Evolutionary conservation across 169 alveolate genomes (phyloP).

Genomic region (Plasmodium chabaudi): DNA sequence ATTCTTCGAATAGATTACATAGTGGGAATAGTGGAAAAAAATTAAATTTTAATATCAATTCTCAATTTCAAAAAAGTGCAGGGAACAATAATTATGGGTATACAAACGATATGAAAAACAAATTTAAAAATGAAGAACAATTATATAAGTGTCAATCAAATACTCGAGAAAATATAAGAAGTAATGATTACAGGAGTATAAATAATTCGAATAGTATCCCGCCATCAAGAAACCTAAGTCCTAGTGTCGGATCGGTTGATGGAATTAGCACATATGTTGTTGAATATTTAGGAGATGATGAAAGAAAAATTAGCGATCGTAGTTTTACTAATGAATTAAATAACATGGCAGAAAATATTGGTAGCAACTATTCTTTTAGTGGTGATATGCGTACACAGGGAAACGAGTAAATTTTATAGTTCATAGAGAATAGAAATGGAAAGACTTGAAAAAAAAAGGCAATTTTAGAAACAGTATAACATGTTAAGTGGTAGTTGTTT

Average conservation of each 20-base stretch:
- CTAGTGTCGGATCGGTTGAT: constrained; percentile 65
- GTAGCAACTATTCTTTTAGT: constrained; percentile 62
- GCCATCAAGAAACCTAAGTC: constrained; percentile 35
- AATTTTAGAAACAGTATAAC: background rate
- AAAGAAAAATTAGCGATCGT: constrained; percentile 6
- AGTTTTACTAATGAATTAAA: constrained; percentile 35
- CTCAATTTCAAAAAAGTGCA: background rate
- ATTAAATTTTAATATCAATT: background rate
- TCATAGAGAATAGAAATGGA: too few species aligned
- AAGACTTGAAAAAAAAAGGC: background rate
- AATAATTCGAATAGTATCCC: background rate
- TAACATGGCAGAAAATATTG: constrained; percentile 28
- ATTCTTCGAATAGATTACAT: background rate
- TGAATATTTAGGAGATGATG: constrained; percentile 59
- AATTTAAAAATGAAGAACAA: background rate
- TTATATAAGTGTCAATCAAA: constrained; percentile 9
- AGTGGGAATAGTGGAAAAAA: background rate
- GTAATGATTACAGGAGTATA: background rate
- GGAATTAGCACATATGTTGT: constrained; percentile 74
- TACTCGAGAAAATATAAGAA: constrained; percentile 5
- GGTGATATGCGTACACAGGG: constrained; percentile 10
- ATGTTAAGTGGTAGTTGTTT: too few species aligned
- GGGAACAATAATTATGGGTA: background rate
- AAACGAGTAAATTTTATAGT: background rate
- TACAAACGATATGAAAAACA: background rate